Base-by-base conservation (phyloP, 192 early-diverging fungal genomes). In the Obelidium mucronatum region DNA sequence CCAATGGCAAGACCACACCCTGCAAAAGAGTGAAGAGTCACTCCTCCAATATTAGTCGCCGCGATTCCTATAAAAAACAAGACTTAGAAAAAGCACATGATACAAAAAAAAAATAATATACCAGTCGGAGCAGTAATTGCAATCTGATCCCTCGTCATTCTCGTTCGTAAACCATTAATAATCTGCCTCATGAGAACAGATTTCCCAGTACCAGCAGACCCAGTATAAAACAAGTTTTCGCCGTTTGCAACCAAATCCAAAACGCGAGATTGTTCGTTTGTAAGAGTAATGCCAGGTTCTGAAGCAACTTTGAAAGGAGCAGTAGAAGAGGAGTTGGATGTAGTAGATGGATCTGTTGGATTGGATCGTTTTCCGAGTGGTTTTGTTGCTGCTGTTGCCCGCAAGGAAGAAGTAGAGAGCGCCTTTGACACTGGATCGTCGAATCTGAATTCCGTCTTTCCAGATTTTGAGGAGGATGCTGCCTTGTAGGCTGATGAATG, bases 21-120 rank as follows among this genome's bases (percentile, higher is more conserved):
- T n/a, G 86, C 81, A 78, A 89, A 90, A 0, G 81, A 85, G 59
- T 90, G 89, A 37, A 90, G 74, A 4, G 89, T 90, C 2, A 62
- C 79, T 34, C 89, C 89, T 33, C 81, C 80, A 73, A 90, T 89
- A 67, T 89, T 89, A 40, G 78, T 81, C 0, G 89, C 89, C 0
- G 89, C 89, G n/a, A 90, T 85, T 1, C 89, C 89, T 11, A 84
- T 0, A 83, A 80, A 86, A 78, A 74, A 33, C 17, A 37, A 40
- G 61, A 22, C 26, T 48, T 1, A 13, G n/a, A 30, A 73, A 4
- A 44, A 30, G 5, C 31, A 40, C 13, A 42, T 37, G 40, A 56
- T 36, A 26, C 15, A n/a, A n/a, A n/a, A n/a, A n/a, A n/a, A n/a
- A n/a, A n/a, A 44, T 62, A 11, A 28, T 2, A 13, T n/a, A 37